Evolutionary conservation across 768 basidiomycete species (phyloP), one percentile per base, ranked within the genome.

Genomic region (Udeniomyces megalosporus): DNA sequence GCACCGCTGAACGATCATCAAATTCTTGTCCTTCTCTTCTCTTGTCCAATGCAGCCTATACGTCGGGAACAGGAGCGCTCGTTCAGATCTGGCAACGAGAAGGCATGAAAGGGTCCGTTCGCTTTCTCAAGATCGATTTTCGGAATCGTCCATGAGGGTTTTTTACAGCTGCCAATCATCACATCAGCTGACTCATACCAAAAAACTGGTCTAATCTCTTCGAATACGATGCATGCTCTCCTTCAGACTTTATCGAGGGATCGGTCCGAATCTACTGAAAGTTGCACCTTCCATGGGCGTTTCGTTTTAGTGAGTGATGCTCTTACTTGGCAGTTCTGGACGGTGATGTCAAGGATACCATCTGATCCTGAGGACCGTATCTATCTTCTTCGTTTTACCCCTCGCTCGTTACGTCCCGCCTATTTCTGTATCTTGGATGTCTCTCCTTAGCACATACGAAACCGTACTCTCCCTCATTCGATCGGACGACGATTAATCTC

Each of bases 201-300:
- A n/a, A n/a, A n/a, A n/a, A n/a, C n/a, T n/a, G n/a, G n/a, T n/a
- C n/a, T n/a, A n/a, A n/a, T n/a, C n/a, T n/a, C n/a, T n/a, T n/a
- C n/a, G n/a, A n/a, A n/a, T n/a, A n/a, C n/a, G n/a, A n/a, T n/a
- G n/a, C n/a, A n/a, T n/a, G n/a, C n/a, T n/a, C n/a, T n/a, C n/a
- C n/a, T n/a, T n/a, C n/a, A n/a, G 63, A 17, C 47, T 65, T 0
- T 65, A 65, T 17, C 11, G 63, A 10, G 63, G 63, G 15, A 54
- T 65, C 28, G 29, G 58, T 35, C 63, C 63, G 31, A 65, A 65
- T 29, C 38, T 65, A 31, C 63, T 65, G 11, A 65, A 65, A 45
- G 63, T 65, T 15, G 50, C 57, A 3, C 63, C 63, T 31, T 45
- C 38, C 11, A 56, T 57, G 62, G 62, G 54, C 14, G 62, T 63